These are phyloP conservation scores for Ceratocystis alfenasii DNA, from an alignment of 2,329 filamentous ascomycete species.

Conservation along the genomic window DNA sequence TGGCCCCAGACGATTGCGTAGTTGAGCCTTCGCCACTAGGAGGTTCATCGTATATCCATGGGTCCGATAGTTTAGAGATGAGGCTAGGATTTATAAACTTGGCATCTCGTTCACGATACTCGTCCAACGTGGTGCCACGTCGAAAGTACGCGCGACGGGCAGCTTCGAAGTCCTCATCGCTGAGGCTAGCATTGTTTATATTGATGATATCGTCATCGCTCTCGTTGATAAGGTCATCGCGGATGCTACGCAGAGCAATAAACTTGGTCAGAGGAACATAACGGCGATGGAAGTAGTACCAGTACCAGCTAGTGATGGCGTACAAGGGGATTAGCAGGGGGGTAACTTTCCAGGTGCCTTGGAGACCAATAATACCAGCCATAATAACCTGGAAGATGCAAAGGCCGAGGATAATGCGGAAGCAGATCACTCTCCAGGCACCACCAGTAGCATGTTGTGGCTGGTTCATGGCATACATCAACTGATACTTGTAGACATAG, in stretches of 20 bases:
- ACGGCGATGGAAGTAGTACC: constrained; percentile 63
- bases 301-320: constrained; percentile 76
- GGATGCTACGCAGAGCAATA: constrained; percentile 80
- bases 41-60: constrained; percentile 49
- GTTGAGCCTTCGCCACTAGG: constrained; percentile 6
- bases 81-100: constrained; percentile 69
- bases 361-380: constrained; percentile 69
- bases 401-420: constrained; percentile 74
- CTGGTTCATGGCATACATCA: constrained; percentile 97
- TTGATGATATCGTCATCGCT: constrained; percentile 27
- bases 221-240: constrained; percentile 37
- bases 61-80: constrained; percentile 52
- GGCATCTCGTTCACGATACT: constrained; percentile 56
- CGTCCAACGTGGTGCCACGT: constrained; percentile 56
- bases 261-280: constrained; percentile 86
- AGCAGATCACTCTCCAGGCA: constrained; percentile 94
- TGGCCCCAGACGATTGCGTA: constrained; percentile 6
- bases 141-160: constrained; percentile 35
- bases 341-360: constrained; percentile 60
- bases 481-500: constrained; percentile 92
- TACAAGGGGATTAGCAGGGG: constrained; percentile 64
- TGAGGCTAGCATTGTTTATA: background rate
- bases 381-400: constrained; percentile 85
- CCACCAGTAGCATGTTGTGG: constrained; percentile 85
- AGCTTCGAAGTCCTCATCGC: constrained; percentile 10